A percentile compares a stretch with the other conserved stretches of the same genome.
Conservation (phyloP, 805 yeast genomes). For the Suhomyces tanzawaensis region DNA sequence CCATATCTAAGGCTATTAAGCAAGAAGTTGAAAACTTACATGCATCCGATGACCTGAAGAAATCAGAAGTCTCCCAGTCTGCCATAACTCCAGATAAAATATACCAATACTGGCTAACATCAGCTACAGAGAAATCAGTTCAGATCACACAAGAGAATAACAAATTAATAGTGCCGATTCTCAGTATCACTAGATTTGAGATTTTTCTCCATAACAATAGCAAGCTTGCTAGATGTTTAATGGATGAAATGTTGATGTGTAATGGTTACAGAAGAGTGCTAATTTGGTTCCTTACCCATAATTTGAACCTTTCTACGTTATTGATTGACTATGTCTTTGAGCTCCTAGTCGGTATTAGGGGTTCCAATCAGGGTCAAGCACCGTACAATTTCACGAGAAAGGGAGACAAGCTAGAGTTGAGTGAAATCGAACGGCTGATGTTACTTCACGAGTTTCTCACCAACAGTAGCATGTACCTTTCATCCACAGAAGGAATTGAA, state of each 20-base stretch:
- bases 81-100: conserved; percentile 50
- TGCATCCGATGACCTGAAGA: not conserved
- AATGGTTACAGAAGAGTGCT: conserved; percentile 59
- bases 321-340: conserved; percentile 64
- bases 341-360: conserved; percentile 56
- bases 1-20: conserved; percentile 54
- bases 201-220: conserved; percentile 51
- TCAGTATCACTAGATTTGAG: conserved; percentile 46
- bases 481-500: conserved; percentile 31
- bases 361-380: conserved; percentile 27
- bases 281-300: conserved; percentile 67
- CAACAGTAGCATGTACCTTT: conserved; percentile 39
- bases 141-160: conserved; percentile 23
- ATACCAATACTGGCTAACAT: conserved; percentile 43
- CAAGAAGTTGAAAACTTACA: conserved; percentile 25
- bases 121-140: conserved; percentile 26
- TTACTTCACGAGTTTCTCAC: conserved; percentile 66
- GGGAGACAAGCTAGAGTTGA: conserved; percentile 48
- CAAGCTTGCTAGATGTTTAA: conserved; percentile 49
- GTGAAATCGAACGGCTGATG: conserved; percentile 64
- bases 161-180: conserved; percentile 29
- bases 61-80: not conserved
- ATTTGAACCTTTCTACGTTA: conserved; percentile 50
- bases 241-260: conserved; percentile 73
- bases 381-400: conserved; percentile 51